A percentile compares a stretch with the other conserved stretches of the same genome.
Conservation (phyloP, 441 rosid species). For the Viola pubescens region DNA sequence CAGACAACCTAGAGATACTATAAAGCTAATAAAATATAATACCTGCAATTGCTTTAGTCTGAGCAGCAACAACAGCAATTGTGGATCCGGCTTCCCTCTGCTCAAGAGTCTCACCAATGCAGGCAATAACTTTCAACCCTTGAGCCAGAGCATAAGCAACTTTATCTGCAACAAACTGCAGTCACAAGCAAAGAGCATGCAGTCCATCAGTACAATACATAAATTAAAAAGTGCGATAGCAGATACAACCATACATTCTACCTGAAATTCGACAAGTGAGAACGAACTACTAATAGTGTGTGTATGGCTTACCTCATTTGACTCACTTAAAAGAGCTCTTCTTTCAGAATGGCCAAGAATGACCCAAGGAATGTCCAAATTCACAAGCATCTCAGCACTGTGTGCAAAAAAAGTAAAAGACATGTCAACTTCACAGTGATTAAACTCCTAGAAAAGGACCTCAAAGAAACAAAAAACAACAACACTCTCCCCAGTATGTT, state of each 20-base stretch:
- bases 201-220: background rate
- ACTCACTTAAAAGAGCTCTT: conserved; percentile 47
- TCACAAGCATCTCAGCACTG: conserved; percentile 70
- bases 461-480: no score
- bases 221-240: background rate
- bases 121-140: conserved; percentile 71
- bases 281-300: background rate
- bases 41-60: conserved; percentile 68
- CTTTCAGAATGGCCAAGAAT: conserved; percentile 69
- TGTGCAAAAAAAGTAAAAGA: background rate
- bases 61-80: conserved; percentile 59
- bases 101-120: conserved; percentile 71
- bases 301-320: conserved; percentile 34
- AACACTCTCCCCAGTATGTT: no score
- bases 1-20: no score
- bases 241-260: background rate
- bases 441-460: background rate
- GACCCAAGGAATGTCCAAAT: conserved; percentile 55
- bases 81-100: conserved; percentile 69
- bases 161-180: conserved; percentile 68
- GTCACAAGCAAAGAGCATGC: background rate
- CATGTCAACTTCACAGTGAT: conserved; percentile 8
- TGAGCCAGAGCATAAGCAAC: conserved; percentile 57
- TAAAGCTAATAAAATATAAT: background rate
- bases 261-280: background rate